Evolutionary conservation across 805 yeast species (phyloP), one percentile per base, ranked within the genome.

Genomic region (Candida hispaniensis): DNA sequence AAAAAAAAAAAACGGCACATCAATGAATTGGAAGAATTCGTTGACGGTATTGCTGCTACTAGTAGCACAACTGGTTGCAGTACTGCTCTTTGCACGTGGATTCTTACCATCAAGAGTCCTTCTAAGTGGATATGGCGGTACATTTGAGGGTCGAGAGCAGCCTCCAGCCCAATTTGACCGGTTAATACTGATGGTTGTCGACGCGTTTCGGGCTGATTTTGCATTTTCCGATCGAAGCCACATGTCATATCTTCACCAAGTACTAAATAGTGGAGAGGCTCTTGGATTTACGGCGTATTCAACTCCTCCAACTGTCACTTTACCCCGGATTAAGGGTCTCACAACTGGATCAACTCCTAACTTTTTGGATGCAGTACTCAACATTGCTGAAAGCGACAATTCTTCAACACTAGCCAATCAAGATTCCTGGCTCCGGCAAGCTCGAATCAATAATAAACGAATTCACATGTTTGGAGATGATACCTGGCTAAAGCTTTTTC

Each of bases 321-420:
- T 91, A 22, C 98, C 98, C 0, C 67, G 98, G 41, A 62, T 91
- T 34, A 91, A 91, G 56, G 95, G 94, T 6, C 70, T 86, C 14
- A 81, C 96, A 0, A 83, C 96, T 0, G 98, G 98, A 0, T 79
- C 95, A 0, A 77, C 95, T 0, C 96, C 98, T 0, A 85, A 74
- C 49, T 91, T 91, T 48, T 63, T 91, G 30, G 98, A 91, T 58
- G 97, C 97, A 0, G 82, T 91, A 14, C 63, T 91, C 33, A 91
- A 91, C 48, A 80, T 91, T 17, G 93, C 94, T 2, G 97, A 91
- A 46, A 91, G 78, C 27, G 93, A 83, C 43, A 75, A 75, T 21
- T 60, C 71, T 1, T 69, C 85, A 0, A 75, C 81, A 7, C 53
- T 86, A 29, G 66, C 71, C 0, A 70, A 67, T 32, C 93, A 79